phyloP scores from a whole-genome alignment of 352 stramenopile genomes.

The Globisporangium spiculum region DNA sequence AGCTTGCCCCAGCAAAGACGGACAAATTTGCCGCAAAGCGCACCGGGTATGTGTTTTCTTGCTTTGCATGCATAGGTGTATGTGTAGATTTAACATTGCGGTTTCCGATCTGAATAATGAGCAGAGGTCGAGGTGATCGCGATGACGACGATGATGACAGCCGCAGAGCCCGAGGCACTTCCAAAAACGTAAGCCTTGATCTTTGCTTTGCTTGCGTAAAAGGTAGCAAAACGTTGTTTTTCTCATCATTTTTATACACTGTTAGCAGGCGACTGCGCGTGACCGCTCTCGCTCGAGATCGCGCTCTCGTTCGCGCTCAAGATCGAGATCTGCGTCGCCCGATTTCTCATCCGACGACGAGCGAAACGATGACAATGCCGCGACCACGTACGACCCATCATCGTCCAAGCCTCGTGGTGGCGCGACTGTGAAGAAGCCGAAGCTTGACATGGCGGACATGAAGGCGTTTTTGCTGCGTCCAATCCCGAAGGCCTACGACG shows the following conservation, averaged over 20 bases:
- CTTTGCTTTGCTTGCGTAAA: not conserved
- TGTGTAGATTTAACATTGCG: not conserved
- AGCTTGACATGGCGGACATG: slow-evolving; percentile 84
- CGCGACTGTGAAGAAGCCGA: slow-evolving; percentile 55
- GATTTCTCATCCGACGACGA: slow-evolving; percentile 67
- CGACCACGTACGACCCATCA: slow-evolving; percentile 60
- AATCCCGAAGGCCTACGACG: slow-evolving; percentile 84
- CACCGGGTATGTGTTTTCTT: slow-evolving; percentile 21
- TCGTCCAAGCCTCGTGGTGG: slow-evolving; percentile 29
- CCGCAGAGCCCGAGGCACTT: slow-evolving; percentile 26
- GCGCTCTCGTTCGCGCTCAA: slow-evolving; percentile 42
- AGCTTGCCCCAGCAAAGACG: slow-evolving; percentile 18
- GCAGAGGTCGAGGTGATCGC: slow-evolving; percentile 28
- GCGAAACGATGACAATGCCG: slow-evolving; percentile 49
- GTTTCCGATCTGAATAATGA: not conserved
- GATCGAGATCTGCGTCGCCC: slow-evolving; percentile 57
- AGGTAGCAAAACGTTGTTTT: not conserved
- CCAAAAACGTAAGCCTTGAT: slow-evolving; percentile 39
- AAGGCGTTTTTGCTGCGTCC: slow-evolving; percentile 75
- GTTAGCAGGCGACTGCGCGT: slow-evolving; percentile 28
- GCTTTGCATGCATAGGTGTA: not conserved
- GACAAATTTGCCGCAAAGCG: slow-evolving; percentile 37
- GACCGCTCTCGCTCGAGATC: slow-evolving; percentile 45
- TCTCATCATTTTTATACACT: not conserved
- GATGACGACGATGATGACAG: slow-evolving; percentile 63